These are phyloP conservation scores for Striga asiatica DNA, from an alignment of 257 asterid species.

Conservation along the genomic window DNA sequence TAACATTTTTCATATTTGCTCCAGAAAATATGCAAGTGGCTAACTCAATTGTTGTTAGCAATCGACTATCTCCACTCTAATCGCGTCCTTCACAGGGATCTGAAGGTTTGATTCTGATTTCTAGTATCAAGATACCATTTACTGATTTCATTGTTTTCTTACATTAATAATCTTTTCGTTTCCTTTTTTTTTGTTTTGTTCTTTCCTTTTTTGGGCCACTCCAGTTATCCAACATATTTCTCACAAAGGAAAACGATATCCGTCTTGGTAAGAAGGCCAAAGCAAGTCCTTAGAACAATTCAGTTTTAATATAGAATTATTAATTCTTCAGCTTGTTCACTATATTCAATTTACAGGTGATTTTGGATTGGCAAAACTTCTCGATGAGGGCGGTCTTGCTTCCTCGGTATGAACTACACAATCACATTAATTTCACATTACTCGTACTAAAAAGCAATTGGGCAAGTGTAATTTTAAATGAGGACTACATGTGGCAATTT, in stretches of 20 bases:
- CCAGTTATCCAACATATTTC: conserved; percentile 74
- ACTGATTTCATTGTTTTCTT: background rate
- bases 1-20: conserved; percentile 12
- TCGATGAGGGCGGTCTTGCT: conserved; percentile 61
- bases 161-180: background rate
- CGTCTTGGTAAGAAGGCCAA: conserved; percentile 58
- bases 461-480: no score
- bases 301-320: background rate
- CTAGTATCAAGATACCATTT: background rate
- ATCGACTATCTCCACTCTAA: conserved; percentile 81
- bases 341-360: conserved; percentile 48
- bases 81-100: conserved; percentile 84
- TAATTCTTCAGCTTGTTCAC: conserved; percentile 6
- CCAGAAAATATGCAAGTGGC: conserved; percentile 96
- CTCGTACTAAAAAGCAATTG: background rate
- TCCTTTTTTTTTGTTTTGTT: conserved; percentile 15
- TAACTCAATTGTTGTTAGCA: conserved; percentile 76
- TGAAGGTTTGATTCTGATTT: conserved; percentile 45
- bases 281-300: conserved; percentile 4
- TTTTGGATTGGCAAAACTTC: conserved; percentile 81
- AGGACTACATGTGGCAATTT: no score
- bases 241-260: conserved; percentile 74
- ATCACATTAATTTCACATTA: background rate
- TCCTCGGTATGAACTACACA: conserved; percentile 59
- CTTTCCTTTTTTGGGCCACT: conserved; percentile 12